Evolutionary conservation across 2,329 filamentous ascomycete genomes (phyloP), one percentile per base, ranked within the genome.

Genomic region (Beauveria medogensis): DNA sequence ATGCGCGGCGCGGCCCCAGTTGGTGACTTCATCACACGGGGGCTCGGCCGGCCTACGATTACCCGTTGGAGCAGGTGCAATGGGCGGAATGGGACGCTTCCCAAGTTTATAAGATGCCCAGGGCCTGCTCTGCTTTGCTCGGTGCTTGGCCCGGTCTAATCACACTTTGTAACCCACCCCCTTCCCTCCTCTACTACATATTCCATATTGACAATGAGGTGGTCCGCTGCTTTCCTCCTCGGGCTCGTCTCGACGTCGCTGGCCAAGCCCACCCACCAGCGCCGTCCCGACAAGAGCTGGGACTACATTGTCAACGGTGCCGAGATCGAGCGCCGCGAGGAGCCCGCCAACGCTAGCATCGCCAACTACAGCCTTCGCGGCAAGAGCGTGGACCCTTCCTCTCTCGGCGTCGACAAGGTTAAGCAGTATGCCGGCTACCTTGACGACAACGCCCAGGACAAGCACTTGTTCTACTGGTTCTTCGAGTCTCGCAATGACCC

Each of bases 401-500:
- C 83, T 66, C 87, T 99, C 62, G 90, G 89, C 61, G 85, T 97
- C 71, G 94, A 99, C 75, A 90, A 81, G 60, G 92, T 97, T 70
- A 97, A 96, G 86, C 94, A 99, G 77, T 97, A 95, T 83, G 96
- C 90, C 70, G 94, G 94, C 64, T 99, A 99, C 76, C 86, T 99
- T 50, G 94, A 99, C 74, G 91, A 99, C 69, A 89, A 97, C 63
- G 90, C 93, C 72, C 88, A 94, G 66, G 93, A 97, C 77, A 97
- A 97, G 86, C 94, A 99, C 75, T 79, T 99, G 63, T 99, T 99
- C 75, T 99, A 97, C 80, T 99, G 92, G 94, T 99, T 99, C 86
- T 99, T 99, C 69, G 94, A 99, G 78, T 97, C 94, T 57, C 90
- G 94, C 70, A 97, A 97, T 71, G 92, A 99, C 75, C 94, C 94